Base-by-base conservation (phyloP, 2,329 filamentous ascomycete species). In the Nannizziopsis arthrosporioides region DNA sequence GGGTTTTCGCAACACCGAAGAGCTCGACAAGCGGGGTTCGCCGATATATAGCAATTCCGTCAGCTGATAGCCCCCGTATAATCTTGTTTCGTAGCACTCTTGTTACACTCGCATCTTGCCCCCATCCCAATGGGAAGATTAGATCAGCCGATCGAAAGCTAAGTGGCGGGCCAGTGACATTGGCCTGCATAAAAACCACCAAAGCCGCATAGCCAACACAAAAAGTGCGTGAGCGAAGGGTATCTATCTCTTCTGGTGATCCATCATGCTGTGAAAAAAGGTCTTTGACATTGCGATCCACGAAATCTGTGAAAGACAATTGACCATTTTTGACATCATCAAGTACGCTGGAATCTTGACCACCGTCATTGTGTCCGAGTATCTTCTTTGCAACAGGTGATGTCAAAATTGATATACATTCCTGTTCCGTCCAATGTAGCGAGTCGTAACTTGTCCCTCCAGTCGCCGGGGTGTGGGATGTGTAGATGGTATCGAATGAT, bases 101-200 rank as follows among this genome's bases (percentile, higher is more conserved):
- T 17, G 30, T 8, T 10, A 19, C 7, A 3, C 11, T 15, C 14
- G 1, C 14, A 7, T n/a, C 31, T 4, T 55, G 51, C 31, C 57
- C 61, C 38, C 69, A 55, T 8, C 49, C 34, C n/a, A 59, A 44
- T 3, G 75, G 73, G 3, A 82, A 58, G 5, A 81, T 54, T 1
- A 68, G 54, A 10, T 73, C 65, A 2, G 73, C 67, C 2, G 75
- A 66, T 18, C 66, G 65, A 59, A 80, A 82, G 0, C 72, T 68
- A n/a, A 94, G 70, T 0, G 87, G 82, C 1, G 89, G 89, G 0
- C 89, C 89, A 2, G 89, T 94, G 47, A 93, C 84, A 61, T 87
- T 94, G 1, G 80, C 80, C 63, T 95, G 89, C 12, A 94, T 66
- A 61, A 94, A 95, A 9, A 82, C 78, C 59, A 86, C 76, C 9